Percentiles rank a stretch among this genome's conserved stretches.
These are phyloP conservation scores for Diplocarpon rosae DNA, from an alignment of 2,329 filamentous ascomycete genomes.

Conservation along the genomic window DNA sequence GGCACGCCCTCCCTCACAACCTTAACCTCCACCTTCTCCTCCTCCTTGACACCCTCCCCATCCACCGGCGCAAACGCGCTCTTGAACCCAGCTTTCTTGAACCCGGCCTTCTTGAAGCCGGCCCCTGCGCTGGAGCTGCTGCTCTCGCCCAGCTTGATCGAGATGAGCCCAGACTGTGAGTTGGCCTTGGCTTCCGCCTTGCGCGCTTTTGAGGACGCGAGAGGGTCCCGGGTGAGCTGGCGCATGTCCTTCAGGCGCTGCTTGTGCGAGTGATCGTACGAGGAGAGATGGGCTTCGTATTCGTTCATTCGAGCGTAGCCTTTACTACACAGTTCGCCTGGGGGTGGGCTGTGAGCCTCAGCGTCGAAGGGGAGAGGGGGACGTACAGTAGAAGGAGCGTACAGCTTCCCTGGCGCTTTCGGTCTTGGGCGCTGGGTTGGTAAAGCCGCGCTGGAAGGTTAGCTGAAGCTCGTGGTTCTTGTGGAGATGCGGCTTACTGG, in stretches of 20 bases:
- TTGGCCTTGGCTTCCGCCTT: slow-evolving; percentile 61
- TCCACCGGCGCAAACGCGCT: slow-evolving; percentile 53
- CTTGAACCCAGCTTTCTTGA: slow-evolving; percentile 78
- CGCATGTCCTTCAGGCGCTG: slow-evolving; percentile 85
- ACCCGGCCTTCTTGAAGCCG: slow-evolving; percentile 58
- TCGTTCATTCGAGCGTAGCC: slow-evolving; percentile 93
- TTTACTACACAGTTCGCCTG: slow-evolving; percentile 73
- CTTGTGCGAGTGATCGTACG: slow-evolving; percentile 92
- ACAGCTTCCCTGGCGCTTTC: slow-evolving; percentile 63
- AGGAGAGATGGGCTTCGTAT: slow-evolving; percentile 86
- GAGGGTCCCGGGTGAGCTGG: slow-evolving; percentile 64
- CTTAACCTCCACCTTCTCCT: slow-evolving; percentile 17
- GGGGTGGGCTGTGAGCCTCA: neutral
- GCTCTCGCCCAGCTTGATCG: slow-evolving; percentile 46
- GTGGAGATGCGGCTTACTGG: slow-evolving; percentile 35
- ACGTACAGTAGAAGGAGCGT: slow-evolving; percentile 64
- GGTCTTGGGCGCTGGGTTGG: slow-evolving; percentile 38
- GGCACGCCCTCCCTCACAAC: slow-evolving; percentile 10
- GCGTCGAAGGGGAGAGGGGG: neutral
- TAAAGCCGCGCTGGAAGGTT: slow-evolving; percentile 33
- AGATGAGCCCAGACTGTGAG: slow-evolving; percentile 46
- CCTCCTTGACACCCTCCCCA: slow-evolving; percentile 32
- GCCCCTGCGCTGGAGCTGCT: slow-evolving; percentile 21
- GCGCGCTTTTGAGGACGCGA: slow-evolving; percentile 52
- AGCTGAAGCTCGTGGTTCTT: neutral